These are phyloP conservation scores for Calamus simplicifolius DNA, from an alignment of 176 grass and related monocot species.

Conservation along the genomic window DNA sequence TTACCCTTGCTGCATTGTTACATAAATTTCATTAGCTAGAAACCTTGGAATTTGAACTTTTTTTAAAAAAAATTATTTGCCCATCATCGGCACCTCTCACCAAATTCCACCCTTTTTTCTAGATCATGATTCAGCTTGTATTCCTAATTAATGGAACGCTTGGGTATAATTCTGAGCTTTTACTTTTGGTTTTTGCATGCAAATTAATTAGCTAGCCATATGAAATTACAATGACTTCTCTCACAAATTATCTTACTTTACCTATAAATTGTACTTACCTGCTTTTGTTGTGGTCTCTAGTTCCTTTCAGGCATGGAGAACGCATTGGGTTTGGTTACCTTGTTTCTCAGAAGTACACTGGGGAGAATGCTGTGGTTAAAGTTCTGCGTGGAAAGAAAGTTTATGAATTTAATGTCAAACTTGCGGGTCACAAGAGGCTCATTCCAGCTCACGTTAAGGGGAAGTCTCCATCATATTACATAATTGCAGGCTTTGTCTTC, in stretches of 20 bases:
- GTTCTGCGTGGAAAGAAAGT: slow-evolving; percentile 69
- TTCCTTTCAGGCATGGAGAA: slow-evolving; percentile 98
- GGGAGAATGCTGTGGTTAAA: slow-evolving; percentile 78
- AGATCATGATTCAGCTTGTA: no score
- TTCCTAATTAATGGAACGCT: no score
- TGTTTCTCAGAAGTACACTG: slow-evolving; percentile 95
- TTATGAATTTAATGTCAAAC: slow-evolving; percentile 75
- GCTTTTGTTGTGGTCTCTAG: slow-evolving; percentile 32
- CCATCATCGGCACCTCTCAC: no score
- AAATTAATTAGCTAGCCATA: no score
- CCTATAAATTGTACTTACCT: slow-evolving; percentile 11
- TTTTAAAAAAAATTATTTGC: no score
- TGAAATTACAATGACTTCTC: no score
- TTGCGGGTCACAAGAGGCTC: slow-evolving; percentile 86
- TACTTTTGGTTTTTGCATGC: no score
- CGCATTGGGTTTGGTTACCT: slow-evolving; percentile 98
- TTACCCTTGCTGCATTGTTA: no score
- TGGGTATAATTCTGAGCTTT: no score
- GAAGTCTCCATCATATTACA: slow-evolving; percentile 85
- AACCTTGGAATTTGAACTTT: no score
- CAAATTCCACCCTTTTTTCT: no score
- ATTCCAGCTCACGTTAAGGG: slow-evolving; percentile 89
- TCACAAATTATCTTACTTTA: background rate
- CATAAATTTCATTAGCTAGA: no score
- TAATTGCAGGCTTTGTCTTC: slow-evolving; percentile 97